Percentiles rank a stretch among this genome's conserved stretches.
These are phyloP conservation scores for Jacaranda mimosifolia DNA, from an alignment of 257 asterid species.

Conservation along the genomic window DNA sequence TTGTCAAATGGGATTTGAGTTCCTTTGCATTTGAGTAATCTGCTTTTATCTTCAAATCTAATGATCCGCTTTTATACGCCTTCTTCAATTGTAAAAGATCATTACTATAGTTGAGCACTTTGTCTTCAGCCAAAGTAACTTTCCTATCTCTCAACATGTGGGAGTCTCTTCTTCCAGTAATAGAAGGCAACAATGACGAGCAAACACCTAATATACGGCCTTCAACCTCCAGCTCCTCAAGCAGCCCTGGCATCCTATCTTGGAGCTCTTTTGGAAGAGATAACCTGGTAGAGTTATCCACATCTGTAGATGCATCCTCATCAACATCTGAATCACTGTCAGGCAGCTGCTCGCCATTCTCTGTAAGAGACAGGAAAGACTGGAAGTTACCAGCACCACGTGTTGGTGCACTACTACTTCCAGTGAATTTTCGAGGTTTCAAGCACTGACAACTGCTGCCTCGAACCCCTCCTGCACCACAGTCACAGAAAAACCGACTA, in stretches of 20 bases:
- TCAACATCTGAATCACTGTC: constrained; percentile 95
- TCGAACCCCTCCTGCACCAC: constrained; percentile 99
- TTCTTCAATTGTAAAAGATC: constrained; percentile 94
- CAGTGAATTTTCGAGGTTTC: constrained; percentile 90
- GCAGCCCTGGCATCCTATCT: constrained; percentile 74
- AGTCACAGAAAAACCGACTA: constrained; percentile 98
- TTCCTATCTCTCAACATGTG: constrained; percentile 68
- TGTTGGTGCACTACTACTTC: constrained; percentile 64
- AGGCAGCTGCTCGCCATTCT: constrained; percentile 83
- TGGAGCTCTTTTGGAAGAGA: constrained; percentile 81
- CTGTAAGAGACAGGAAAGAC: constrained; percentile 83
- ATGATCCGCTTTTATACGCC: constrained; percentile 96
- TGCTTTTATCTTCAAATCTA: constrained; percentile 95
- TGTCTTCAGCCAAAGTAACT: constrained; percentile 68
- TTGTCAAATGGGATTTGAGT: constrained; percentile 87
- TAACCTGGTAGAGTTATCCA: constrained; percentile 68
- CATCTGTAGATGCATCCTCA: constrained; percentile 73
- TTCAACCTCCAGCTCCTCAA: constrained; percentile 81
- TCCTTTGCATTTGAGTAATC: constrained; percentile 97
- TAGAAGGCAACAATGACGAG: constrained; percentile 75
- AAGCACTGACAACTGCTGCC: constrained; percentile 98
- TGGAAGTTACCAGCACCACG: constrained; percentile 71
- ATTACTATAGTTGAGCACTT: constrained; percentile 66
- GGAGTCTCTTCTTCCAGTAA: constrained; percentile 74
- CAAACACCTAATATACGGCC: constrained; percentile 75